phyloP scores from a whole-genome alignment of 2,329 filamentous ascomycete species.

The Botrytis galanthina region DNA sequence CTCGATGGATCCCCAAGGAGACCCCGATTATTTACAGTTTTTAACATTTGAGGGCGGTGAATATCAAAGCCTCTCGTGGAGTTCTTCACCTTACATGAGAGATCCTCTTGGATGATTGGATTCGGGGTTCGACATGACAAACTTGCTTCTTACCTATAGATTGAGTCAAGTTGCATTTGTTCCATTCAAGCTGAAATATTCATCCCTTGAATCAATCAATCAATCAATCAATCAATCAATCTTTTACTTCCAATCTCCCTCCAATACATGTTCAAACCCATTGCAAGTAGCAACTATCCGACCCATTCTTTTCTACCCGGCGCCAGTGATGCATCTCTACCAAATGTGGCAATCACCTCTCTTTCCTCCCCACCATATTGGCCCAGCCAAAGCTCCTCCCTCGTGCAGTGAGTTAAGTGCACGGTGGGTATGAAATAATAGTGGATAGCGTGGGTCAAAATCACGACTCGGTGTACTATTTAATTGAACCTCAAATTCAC shows the following conservation, averaged over 20 bases:
- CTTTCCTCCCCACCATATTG: not conserved
- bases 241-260: not conserved
- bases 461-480: not conserved
- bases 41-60: conserved; percentile 16
- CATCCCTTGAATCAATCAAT: not conserved
- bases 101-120: not conserved
- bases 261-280: not conserved
- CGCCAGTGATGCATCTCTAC: not conserved
- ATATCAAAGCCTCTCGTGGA: not conserved
- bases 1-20: not conserved
- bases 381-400: conserved; percentile 5
- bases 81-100: not conserved
- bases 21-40: conserved; percentile 13
- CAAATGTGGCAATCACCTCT: conserved; percentile 18
- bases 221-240: not conserved
- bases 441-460: conserved; percentile 12
- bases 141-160: not conserved
- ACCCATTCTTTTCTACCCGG: not conserved
- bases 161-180: not conserved
- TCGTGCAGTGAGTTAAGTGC: not conserved
- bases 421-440: not conserved
- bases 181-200: conserved; percentile 4
- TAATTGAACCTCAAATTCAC: not conserved
- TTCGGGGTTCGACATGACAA: not conserved
- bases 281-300: not conserved